Evolutionary conservation across 1,139 yeast species (phyloP), one percentile per base, ranked within the genome.

Genomic region (Tardiomyces digboiensis): DNA sequence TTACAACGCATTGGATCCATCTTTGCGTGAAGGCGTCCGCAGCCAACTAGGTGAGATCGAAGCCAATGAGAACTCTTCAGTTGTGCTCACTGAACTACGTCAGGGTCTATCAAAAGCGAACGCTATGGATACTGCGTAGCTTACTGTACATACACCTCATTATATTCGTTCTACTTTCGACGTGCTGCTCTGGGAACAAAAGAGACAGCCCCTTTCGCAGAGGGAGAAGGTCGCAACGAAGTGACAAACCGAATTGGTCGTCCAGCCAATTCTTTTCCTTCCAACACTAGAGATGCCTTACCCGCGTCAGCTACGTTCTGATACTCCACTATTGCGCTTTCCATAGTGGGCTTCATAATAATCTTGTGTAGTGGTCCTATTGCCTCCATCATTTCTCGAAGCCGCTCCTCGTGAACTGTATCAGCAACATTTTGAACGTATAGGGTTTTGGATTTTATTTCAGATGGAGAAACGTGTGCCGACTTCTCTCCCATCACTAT

Each of bases 321-420:
- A 53, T 76, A 80, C 51, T 77, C 77, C 2, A 83, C 68, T 14
- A 77, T 55, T 0, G 83, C 86, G 2, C 75, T 75, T 2, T 63
- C 60, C n/a, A 60, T 55, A 26, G 70, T 74, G 0, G 83, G 75
- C 38, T 69, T 70, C 19, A 80, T 57, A 16, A 71, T 65, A 0
- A 81, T 60, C 19, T 67, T 67, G 1, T 77, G 80, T 12, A 85
- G 68, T 0, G 58, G 54, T 1, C 82, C 83, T 53, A 56, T 70
- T 41, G 63, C 59, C 2, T 56, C 59, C 51, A 76, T 73, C 7
- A 66, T 38, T 7, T 51, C 48, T 13, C 44, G 42, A 8, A 71
- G 43, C 18, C 56, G 58, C 2, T 50, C 47, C 29, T 54, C 58
- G 23, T 50, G 56, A 7, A 59, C 50, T 1, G 57, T 56, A 40